Evolutionary conservation across 805 yeast species (phyloP), one percentile per base, ranked within the genome.

Genomic region (Jamesozyma spencerorum): DNA sequence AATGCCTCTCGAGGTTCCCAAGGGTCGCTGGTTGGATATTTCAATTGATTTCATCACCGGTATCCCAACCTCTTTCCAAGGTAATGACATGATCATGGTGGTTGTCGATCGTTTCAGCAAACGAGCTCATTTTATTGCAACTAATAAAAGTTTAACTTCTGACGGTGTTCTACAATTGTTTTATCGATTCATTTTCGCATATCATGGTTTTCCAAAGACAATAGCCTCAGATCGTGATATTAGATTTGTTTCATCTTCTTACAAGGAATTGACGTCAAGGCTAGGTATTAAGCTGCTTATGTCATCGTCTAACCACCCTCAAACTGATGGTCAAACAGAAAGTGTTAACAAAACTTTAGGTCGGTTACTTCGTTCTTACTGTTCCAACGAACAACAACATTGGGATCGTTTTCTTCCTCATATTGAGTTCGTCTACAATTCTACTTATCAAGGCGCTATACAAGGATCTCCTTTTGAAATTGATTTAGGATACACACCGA

Each of bases 1-100:
- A 5, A 15, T 17, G 26, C 49, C 52, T 2, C 32, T 43, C 13
- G 36, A 27, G 2, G 30, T 49, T 2, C 45, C 53, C 3, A 38
- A 44, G 26, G 42, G 47, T 18, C 35, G 51, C 18, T 51, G 55
- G 57, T 24, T 18, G 8, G 46, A 41, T 26, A 45, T 51, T 1
- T 38, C 54, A 4, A 38, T 48, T 18, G 54, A 51, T 26, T 51
- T 51, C 29, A 33, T 41, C 2, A 24, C 46, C 10, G 51, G 54
- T 11, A 22, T 47, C 13, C 49, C 53, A 12, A 12, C 40, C 1
- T 34, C 43, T 1, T 33, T 15, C 10, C 14, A 22, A 10, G 27
- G 28, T 1, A 18, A 38, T 4, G 36, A 47, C 18, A 41, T 46
- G 41, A 49, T 44, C 6, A 7, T 49, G 31, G 45, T 49, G 2